Base-by-base conservation (phyloP, 164 flowering plant genomes). In the Saururus chinensis region DNA sequence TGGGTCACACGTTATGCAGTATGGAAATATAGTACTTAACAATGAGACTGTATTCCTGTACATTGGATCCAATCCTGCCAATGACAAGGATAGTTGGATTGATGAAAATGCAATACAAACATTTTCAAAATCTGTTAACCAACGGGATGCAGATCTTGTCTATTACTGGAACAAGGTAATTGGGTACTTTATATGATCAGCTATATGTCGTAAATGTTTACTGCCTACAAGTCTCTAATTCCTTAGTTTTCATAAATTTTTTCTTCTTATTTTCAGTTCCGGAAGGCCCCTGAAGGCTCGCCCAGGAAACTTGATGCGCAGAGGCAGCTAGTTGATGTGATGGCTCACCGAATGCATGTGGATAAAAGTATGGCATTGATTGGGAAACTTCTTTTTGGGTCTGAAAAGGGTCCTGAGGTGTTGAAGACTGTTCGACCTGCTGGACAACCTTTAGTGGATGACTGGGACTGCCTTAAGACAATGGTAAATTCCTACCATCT, bases 1-100 rank as follows among this genome's bases (percentile, higher is more conserved):
- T 58, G 92, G 95, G 21, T 92, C 98, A 37, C 96, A 92, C 76
- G 98, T 89, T 59, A 86, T 84, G 92, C 87, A 92, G 79, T 87
- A 75, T 68, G 96, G 96, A 26, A 88, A 89, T 64, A 14, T 72
- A 53, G 57, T 61, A 14, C 81, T 86, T 35, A 80, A 75, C 77
- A 70, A 71, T 64, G 79, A 81, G 1, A 19, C 67, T 13, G 76
- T 92, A 40, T 79, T 75, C 74, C 22, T 68, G 58, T 92, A 82
- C 69, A 66, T 89, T 66, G 98, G 96, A 59, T 74, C 89, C 12
- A 78, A 89, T 75, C 96, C 93, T 57, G 89, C 74, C 37, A 89
- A 89, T 69, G 91, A 87, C 24, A 84, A 83, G 65, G 70, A 25
- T 63, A 83, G 80, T 57, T 82, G 70, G 67, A 70, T 75, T 60